Evolutionary conservation across 352 stramenopile genomes (phyloP).

Genomic region (Globisporangium camurandrum): DNA sequence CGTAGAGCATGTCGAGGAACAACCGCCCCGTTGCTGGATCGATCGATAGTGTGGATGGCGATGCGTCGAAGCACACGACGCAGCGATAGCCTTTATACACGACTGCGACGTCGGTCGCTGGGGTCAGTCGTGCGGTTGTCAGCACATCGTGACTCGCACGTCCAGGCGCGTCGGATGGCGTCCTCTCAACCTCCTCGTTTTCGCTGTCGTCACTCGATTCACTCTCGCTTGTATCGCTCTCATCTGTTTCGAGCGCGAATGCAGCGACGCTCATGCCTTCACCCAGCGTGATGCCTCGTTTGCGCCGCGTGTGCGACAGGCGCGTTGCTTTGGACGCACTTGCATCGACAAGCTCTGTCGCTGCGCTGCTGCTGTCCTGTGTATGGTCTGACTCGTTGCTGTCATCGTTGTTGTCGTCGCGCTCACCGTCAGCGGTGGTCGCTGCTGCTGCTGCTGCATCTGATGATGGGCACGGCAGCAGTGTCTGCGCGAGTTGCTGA

Average conservation of each 20-base stretch:
- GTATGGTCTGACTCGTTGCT: not conserved
- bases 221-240: constrained; percentile 6
- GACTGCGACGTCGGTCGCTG: constrained; percentile 37
- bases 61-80: constrained; percentile 79
- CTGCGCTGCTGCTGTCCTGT: not conserved
- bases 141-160: constrained; percentile 9
- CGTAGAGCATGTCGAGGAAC: constrained; percentile 77
- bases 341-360: not conserved
- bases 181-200: too few relatives aligned
- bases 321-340: constrained; percentile 7
- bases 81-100: constrained; percentile 77
- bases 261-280: constrained; percentile 70
- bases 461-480: too few relatives aligned
- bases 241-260: constrained; percentile 20
- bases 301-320: constrained; percentile 4
- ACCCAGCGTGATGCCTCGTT: constrained; percentile 29
- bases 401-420: constrained; percentile 5
- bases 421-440: not conserved
- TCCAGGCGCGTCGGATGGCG: too few relatives aligned
- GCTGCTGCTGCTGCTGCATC: not conserved
- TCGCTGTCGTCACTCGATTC: constrained; percentile 4
- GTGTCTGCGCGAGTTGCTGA: constrained; percentile 42
- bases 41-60: constrained; percentile 77
- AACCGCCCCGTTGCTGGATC: constrained; percentile 59
- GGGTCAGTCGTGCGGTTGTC: constrained; percentile 25